Percentiles rank a stretch among this genome's conserved stretches.
These are phyloP conservation scores for Colletotrichum australisinense DNA, from an alignment of 2,329 filamentous ascomycete genomes.

Conservation along the genomic window DNA sequence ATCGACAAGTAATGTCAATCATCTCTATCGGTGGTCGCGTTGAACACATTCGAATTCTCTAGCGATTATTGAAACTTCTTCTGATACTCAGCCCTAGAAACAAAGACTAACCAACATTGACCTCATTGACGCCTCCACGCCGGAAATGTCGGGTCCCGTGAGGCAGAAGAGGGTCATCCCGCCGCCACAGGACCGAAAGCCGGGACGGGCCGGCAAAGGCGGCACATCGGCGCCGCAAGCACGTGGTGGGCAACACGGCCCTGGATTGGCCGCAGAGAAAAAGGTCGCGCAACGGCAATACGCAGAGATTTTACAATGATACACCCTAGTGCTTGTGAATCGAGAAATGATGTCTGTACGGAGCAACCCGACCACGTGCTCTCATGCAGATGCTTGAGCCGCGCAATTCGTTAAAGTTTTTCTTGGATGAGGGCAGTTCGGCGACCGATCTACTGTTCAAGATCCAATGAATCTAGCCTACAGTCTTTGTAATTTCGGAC, in stretches of 20 bases:
- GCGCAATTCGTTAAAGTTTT: too few species aligned
- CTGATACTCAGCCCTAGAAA: not conserved
- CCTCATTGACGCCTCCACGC: not conserved
- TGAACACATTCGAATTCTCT: rapidly evolving
- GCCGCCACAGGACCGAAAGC: not conserved
- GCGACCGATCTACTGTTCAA: not conserved
- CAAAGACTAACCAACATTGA: not conserved
- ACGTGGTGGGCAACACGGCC: not conserved
- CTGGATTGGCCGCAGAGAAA: not conserved
- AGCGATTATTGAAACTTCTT: too few species aligned
- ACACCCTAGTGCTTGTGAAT: not conserved
- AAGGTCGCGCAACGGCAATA: not conserved
- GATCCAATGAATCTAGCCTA: not conserved
- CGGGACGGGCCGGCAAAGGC: not conserved
- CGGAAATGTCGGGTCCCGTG: not conserved
- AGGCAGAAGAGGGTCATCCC: not conserved
- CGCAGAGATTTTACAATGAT: not conserved
- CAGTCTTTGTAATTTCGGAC: too few species aligned
- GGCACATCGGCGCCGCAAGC: not conserved
- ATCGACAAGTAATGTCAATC: too few species aligned
- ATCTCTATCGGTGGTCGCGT: too few species aligned
- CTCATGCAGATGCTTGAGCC: not conserved
- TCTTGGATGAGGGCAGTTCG: not conserved
- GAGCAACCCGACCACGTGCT: not conserved
- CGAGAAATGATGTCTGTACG: not conserved